Base-by-base conservation (phyloP, 1,284 basidiomycete species). In the Coniferiporia weirii region DNA sequence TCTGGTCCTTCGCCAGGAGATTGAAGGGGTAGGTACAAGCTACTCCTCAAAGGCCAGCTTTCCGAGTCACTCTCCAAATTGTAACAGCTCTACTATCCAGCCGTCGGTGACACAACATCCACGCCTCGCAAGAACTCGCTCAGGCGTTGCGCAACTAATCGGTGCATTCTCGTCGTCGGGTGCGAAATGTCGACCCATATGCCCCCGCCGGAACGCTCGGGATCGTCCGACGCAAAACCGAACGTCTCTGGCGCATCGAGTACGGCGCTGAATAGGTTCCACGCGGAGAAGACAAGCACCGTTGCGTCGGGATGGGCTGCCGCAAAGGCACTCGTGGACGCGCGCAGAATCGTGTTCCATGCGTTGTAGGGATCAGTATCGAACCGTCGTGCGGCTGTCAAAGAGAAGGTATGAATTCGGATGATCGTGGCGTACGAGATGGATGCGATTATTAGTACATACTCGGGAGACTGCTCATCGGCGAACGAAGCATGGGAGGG, bases 111-210 rank as follows among this genome's bases (percentile, higher is more conserved):
- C 12, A 3, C 43, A 9, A 5, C 15, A 5, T 45, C 8, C 43
- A 45, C 44, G 44, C 44, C 6, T 20, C 7, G 49, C 27, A 51
- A 22, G 32, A 27, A 58, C 9, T 43, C 34, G 15, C 15, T 13
- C 22, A 58, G 43, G 10, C n/a, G 13, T 9, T 45, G 20, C 36
- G 57, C 57, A 17, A 58, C 32, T 4, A 58, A 19, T 27, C 32
- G 45, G 22, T 58, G 57, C 57, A 58, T 58, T 32, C 35, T 35
- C 34, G 57, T 52, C 35, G 57, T 54, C 38, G 57, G 57, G 36
- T 58, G 57, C 43, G 54, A 15, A 4, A 32, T 40, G 32, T 58
- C 57, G 32, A 58, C 49, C 57, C 57, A 58, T 6, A 58, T 58
- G 54, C 43, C 51, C 4, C 57, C 57, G 12, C 13, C 51, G 8